Base-by-base conservation (phyloP, 495 filamentous ascomycete species). In the Stereocaulon alpinum region DNA sequence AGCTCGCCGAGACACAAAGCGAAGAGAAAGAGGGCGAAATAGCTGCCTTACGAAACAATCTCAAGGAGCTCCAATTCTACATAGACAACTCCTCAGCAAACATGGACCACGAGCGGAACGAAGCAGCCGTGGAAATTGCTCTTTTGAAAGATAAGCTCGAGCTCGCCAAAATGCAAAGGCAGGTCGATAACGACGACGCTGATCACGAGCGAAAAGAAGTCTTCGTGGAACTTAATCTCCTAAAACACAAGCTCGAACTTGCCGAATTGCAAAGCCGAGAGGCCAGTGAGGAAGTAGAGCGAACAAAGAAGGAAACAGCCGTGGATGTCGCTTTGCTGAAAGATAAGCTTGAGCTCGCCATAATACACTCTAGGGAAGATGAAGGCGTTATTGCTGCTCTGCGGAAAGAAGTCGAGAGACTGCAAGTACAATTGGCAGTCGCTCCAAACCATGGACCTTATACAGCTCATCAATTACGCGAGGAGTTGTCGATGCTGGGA, bases 121-220 rank as follows among this genome's bases (percentile, higher is more conserved):
- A 61, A 40, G 54, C 52, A n/a, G 40, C 45, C 6, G 53, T 57
- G 29, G 44, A 50, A n/a, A 50, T 57, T 24, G 17, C 53, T 11
- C 24, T 57, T n/a, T 49, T 56, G 7, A 61, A 61, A 43, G 44
- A 61, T n/a, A 59, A 59, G 27, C 57, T 59, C 20, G 60, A 61
- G 29, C 55, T 61, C 20, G 54, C 53, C 4, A 30, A 49, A 24
- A 24, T 57, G 9, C 60, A 57, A 48, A 61, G 45, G 44, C 56
- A 51, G 44, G 9, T 34, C 7, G 29, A 50, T 9, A 50, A 32
- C 14, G 40, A 30, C 22, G 32, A 42, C 43, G 34, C 29, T 24
- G 37, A 57, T n/a, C 60, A 44, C 20, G 54, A 61, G 12, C 54
- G 27, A 41, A 40, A 56, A 15, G 60, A 61, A 27, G 24, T 40